Evolutionary conservation across 768 basidiomycete genomes (phyloP).

Genomic region (Trametes villosa): DNA sequence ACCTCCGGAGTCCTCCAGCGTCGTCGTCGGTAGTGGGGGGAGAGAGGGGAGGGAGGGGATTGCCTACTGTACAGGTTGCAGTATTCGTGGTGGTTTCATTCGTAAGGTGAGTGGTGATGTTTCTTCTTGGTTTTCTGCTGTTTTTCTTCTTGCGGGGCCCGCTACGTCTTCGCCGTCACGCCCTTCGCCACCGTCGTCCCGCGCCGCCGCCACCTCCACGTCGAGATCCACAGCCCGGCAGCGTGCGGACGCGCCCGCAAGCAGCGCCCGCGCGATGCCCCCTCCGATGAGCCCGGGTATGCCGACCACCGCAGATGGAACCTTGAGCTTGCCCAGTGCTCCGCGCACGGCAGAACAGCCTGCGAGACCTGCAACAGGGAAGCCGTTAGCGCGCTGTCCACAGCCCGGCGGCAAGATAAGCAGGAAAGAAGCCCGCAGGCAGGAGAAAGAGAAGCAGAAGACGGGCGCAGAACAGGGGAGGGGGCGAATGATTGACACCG

Average conservation of each 20-base stretch:
- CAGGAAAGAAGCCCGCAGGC: background rate
- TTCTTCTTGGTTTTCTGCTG: background rate
- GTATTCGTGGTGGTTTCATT: background rate
- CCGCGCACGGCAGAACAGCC: background rate
- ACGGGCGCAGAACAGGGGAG: background rate
- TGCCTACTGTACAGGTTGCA: background rate
- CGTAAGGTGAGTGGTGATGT: constrained; percentile 10
- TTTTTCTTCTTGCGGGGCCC: background rate
- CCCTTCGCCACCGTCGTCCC: no score
- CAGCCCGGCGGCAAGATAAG: background rate
- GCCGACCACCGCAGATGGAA: background rate
- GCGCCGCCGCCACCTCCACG: no score
- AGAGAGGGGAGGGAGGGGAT: background rate
- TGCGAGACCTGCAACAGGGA: background rate
- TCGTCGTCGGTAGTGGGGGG: background rate
- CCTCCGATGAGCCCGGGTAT: no score
- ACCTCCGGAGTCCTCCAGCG: constrained; percentile 17
- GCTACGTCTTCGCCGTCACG: no score
- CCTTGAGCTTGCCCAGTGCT: background rate
- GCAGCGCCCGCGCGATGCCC: no score
- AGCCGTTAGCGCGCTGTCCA: background rate
- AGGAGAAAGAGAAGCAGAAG: background rate
- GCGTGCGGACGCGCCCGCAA: no score
- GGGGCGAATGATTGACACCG: background rate
- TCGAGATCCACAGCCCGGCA: no score